Base-by-base conservation (phyloP, 495 filamentous ascomycete species). In the Aspergillus nidulans region DNA sequence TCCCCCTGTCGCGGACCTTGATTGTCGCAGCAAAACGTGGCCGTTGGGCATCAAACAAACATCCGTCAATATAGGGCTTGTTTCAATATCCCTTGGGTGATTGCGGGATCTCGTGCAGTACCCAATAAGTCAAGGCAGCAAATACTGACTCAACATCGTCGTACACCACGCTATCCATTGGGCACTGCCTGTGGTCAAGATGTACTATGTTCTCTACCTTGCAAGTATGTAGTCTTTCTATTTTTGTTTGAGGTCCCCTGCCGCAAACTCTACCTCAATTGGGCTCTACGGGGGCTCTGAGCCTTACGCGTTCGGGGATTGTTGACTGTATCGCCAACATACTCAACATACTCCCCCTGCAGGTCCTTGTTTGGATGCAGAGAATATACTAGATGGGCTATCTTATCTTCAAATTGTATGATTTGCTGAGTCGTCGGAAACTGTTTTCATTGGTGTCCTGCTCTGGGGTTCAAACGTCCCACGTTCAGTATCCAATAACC, bases 131-230 rank as follows among this genome's bases (percentile, higher is more conserved):
- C 41, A 39, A 50, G 55, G 59, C 59, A 62, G 55, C 63, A 54
- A 65, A 62, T 65, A 65, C 55, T 55, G 54, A 57, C 38, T 47
- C 55, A 53, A 48, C 43, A 54, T 57, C 38, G 19, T 36, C 41
- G 47, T 52, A 56, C 38, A 16, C 55, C 52, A 59, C 65, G 56
- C 63, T 24, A 57, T 52, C 58, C 36, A 54, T 65, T 65, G 63
- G 63, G 43, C 63, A 48, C 49, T 49, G 45, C 50, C 23, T 42
- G 45, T 43, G 23, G 20, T 60, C 56, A 64, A 57, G 63, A 85
- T 84, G 84, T 86, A 84, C 69, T 86, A 87, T 71, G 80, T 84
- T 57, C 81, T 82, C 65, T 87, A 87, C 68, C 77, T 87, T 63
- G 80, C 80, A 52, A 84, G 84, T 87, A 79, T 71, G 84, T 77